phyloP scores from a whole-genome alignment of 169 alveolate genomes.

The Eimeria falciformis region DNA sequence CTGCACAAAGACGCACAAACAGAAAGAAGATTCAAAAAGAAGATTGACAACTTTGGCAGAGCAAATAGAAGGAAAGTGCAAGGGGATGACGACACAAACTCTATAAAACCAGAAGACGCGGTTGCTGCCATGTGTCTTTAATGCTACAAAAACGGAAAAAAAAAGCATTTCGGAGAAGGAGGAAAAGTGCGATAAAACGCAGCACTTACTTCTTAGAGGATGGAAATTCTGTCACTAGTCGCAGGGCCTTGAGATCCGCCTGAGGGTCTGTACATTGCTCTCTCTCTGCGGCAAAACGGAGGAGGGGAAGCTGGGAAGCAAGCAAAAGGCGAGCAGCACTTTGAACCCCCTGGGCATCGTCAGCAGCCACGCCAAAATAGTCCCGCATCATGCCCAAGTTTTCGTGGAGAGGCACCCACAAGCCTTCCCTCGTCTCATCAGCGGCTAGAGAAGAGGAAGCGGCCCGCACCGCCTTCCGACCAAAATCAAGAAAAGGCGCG shows the following conservation, averaged over 20 bases:
- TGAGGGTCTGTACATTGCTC: background rate
- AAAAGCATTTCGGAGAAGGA: background rate
- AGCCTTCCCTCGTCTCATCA: background rate
- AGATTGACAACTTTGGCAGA: background rate
- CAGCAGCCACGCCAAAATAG: constrained; percentile 9
- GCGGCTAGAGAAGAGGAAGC: background rate
- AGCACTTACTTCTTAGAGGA: constrained; percentile 8
- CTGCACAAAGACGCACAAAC: background rate
- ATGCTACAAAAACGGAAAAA: background rate
- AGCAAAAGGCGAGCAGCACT: constrained; percentile 21
- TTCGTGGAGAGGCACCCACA: constrained; percentile 46
- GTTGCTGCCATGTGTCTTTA: too few species aligned
- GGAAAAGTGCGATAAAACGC: background rate
- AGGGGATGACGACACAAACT: background rate
- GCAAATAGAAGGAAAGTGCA: background rate
- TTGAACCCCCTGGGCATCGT: constrained; percentile 16
- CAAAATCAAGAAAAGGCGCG: background rate
- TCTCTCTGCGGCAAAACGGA: constrained; percentile 34
- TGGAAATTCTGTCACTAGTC: constrained; percentile 3
- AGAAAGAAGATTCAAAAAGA: background rate
- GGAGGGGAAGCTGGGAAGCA: constrained; percentile 34
- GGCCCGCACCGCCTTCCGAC: constrained; percentile 2
- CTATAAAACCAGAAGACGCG: too few species aligned
- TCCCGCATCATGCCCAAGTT: background rate
- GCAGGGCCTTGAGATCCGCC: background rate